These are phyloP conservation scores for Mycena belliarum DNA, from an alignment of 768 basidiomycete genomes.

Conservation along the genomic window DNA sequence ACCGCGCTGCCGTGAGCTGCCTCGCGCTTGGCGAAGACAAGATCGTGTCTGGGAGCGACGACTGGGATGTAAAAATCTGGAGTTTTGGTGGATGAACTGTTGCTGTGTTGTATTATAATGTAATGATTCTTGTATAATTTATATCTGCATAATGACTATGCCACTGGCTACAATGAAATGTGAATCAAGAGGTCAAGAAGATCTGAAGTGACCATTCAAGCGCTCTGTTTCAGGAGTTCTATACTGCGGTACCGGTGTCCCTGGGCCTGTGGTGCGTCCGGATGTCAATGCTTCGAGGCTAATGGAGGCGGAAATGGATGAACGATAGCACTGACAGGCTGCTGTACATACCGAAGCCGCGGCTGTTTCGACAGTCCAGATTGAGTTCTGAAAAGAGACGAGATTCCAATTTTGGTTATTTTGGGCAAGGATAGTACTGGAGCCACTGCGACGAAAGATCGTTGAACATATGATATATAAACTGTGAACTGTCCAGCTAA, in stretches of 20 bases:
- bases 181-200: too few species aligned
- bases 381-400: too few species aligned
- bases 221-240: slow-evolving; percentile 6
- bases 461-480: too few species aligned
- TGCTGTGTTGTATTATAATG: not conserved
- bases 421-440: too few species aligned
- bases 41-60: slow-evolving; percentile 95
- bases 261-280: too few species aligned
- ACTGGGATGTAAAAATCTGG: slow-evolving; percentile 87
- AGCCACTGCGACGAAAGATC: too few species aligned
- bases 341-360: not conserved
- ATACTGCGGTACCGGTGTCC: too few species aligned
- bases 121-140: not conserved
- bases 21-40: slow-evolving; percentile 91
- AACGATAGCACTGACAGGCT: not conserved
- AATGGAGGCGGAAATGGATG: not conserved
- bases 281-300: too few species aligned
- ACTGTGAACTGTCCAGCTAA: too few species aligned
- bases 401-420: too few species aligned
- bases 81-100: slow-evolving; percentile 49
- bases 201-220: slow-evolving; percentile 12
- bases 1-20: slow-evolving; percentile 92
- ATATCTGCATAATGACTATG: not conserved
- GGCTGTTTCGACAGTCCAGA: too few species aligned
- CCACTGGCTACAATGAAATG: too few species aligned